phyloP scores from a whole-genome alignment of 2,329 filamentous ascomycete genomes.

The Colletotrichum tropicicola region DNA sequence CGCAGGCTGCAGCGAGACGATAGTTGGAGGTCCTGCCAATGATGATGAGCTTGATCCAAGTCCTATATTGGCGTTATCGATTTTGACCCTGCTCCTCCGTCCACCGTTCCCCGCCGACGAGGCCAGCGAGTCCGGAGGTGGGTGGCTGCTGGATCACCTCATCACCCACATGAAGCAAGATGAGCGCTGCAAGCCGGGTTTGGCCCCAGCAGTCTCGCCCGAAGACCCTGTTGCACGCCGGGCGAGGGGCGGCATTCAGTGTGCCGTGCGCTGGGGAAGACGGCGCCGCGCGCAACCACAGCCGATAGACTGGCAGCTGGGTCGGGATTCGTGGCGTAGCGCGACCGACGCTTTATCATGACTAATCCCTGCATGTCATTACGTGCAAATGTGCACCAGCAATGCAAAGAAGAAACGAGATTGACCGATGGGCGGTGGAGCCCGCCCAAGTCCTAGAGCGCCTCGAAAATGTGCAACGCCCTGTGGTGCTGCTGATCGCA shows the following conservation, averaged over 20 bases:
- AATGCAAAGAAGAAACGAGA: background rate
- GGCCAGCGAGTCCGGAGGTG: conserved; percentile 5
- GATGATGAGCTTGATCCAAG: background rate
- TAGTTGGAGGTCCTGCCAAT: background rate
- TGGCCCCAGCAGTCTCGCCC: background rate
- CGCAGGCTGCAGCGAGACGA: background rate
- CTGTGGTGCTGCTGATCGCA: conserved; percentile 3
- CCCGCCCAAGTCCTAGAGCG: background rate
- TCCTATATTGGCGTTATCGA: background rate
- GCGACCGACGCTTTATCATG: conserved; percentile 1
- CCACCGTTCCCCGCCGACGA: background rate
- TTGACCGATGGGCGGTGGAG: background rate
- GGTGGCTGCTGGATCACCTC: conserved; percentile 4
- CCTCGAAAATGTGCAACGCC: background rate
- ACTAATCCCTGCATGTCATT: conserved; percentile 8
- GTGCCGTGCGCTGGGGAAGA: conserved; percentile 9
- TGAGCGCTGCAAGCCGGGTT: conserved; percentile 3
- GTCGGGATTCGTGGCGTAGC: conserved; percentile 11
- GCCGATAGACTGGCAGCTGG: conserved; percentile 15
- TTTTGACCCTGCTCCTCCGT: background rate
- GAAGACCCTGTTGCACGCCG: conserved; percentile 12
- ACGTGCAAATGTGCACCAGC: conserved; percentile 2
- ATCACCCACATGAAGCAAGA: background rate
- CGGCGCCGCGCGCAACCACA: conserved; percentile 7
- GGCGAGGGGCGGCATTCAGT: conserved; percentile 2